Percentiles rank a stretch among this genome's conserved stretches.
Conservation (phyloP, 225 moss, liverwort and hornwort genomes). For the Lunularia cruciata region DNA sequence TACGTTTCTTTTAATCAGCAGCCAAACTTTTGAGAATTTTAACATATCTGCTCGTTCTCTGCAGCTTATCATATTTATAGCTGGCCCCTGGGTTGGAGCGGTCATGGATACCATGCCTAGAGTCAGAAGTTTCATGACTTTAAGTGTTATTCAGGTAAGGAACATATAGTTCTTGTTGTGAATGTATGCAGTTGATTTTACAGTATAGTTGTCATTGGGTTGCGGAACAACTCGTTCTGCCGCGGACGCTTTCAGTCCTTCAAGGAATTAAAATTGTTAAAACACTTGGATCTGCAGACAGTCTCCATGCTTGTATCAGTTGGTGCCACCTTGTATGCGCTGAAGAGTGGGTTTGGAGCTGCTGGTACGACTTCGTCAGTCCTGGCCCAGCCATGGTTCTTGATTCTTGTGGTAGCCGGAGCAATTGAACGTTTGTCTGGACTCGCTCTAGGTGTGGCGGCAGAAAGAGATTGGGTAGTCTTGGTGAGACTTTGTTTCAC, state of each 20-base stretch:
- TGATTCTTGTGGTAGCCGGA: constrained; percentile 64
- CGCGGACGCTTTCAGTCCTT: too few relatives aligned
- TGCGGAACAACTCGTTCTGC: neutral
- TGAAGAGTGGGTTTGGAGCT: constrained; percentile 49
- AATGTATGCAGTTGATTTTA: neutral
- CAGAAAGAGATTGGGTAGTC: constrained; percentile 87
- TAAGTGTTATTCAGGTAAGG: constrained; percentile 54
- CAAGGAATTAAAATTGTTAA: too few relatives aligned
- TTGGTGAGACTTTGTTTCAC: constrained; percentile 42
- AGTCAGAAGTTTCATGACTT: constrained; percentile 51
- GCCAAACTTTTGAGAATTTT: too few relatives aligned
- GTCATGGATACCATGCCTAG: constrained; percentile 79
- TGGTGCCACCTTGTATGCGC: constrained; percentile 59
- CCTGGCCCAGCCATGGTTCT: constrained; percentile 74
- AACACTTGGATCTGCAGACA: constrained; percentile 42
- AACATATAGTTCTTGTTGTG: neutral
- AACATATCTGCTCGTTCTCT: constrained; percentile 17
- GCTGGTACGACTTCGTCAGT: constrained; percentile 53
- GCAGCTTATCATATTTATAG: constrained; percentile 80
- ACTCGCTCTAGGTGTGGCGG: constrained; percentile 69
- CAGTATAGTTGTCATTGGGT: neutral
- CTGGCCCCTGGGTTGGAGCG: constrained; percentile 79
- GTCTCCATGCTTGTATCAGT: constrained; percentile 69
- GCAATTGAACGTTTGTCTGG: constrained; percentile 72
- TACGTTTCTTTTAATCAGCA: too few relatives aligned